Evolutionary conservation across 768 basidiomycete genomes (phyloP), one percentile per base, ranked within the genome.

Genomic region (Polyporus arcularius): DNA sequence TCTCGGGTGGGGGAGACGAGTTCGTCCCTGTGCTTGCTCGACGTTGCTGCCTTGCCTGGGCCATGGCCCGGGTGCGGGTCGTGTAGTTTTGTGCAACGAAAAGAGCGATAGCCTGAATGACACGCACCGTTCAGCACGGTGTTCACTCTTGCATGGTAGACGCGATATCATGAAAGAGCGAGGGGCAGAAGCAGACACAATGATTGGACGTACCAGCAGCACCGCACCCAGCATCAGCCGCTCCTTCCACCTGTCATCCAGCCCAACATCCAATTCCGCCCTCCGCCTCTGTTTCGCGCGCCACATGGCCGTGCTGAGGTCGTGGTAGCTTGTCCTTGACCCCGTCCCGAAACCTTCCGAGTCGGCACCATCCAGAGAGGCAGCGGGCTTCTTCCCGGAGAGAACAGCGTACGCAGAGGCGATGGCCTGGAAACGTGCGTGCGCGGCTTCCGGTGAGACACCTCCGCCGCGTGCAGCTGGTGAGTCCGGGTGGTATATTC

Each of bases 401-500:
- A 92, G 79, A 16, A 76, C 66, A 57, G 88, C 87, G 64, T 92
- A 92, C 12, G 90, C 89, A 15, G 80, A 71, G 30, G 83, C 80
- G 63, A 92, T 89, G 3, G 86, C 77, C 66, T 86, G 86, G 65
- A 92, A 92, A 11, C 83, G 86, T 6, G 80, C 77, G 66, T 89
- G 87, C 4, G 83, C 82, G 3, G 79, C 70, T 15, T 82, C 81
- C 0, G 82, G 67, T 7, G 85, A 73, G 12, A 80, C 43, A 4
- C 62, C 62, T 4, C 62, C 62, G 3, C 70, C 69, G 4, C 79
- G 76, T 21, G 76, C 76, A 21, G 75, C 48, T 26, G 78, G 76
- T 43, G 87, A 87, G 71, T 92, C 90, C 3, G 90, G 90, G 70
- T 92, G 90, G 71, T 92, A 90, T 58, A 90, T 79, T 42, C 86